Evolutionary conservation across 2,329 filamentous ascomycete species (phyloP).

Genomic region (Colletotrichum endophyticum): DNA sequence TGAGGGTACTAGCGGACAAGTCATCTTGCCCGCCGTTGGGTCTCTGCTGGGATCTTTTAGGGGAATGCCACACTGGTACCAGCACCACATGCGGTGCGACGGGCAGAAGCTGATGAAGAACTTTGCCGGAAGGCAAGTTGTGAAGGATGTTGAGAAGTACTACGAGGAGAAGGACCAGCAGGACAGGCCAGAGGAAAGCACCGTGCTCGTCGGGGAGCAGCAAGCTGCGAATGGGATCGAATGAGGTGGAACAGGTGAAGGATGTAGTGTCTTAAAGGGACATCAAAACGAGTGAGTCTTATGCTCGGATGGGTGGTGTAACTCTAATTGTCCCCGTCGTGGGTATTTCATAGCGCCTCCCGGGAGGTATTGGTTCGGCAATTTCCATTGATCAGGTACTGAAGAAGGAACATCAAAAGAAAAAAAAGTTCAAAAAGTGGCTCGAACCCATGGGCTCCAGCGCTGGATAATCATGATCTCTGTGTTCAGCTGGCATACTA

Average conservation of each 20-base stretch:
- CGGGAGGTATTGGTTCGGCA: not conserved
- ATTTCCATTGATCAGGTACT: not conserved
- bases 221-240: conserved; percentile 6
- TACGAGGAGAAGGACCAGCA: conserved; percentile 35
- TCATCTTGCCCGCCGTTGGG: conserved; percentile 57
- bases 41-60: conserved; percentile 47
- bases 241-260: not conserved
- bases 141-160: conserved; percentile 46
- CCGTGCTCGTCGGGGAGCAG: conserved; percentile 38
- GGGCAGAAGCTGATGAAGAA: conserved; percentile 45
- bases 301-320: not conserved
- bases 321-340: not conserved
- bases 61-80: conserved; percentile 67
- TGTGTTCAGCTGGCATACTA: not conserved
- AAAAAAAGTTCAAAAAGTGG: not conserved
- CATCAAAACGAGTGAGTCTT: not conserved
- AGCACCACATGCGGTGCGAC: conserved; percentile 54
- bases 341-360: not conserved
- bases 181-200: conserved; percentile 34
- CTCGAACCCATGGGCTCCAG: not conserved
- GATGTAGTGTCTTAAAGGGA: not conserved
- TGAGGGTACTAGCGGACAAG: conserved; percentile 59
- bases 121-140: conserved; percentile 52
- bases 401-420: not conserved
- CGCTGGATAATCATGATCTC: not conserved